A percentile compares a stretch with the other conserved stretches of the same genome.
These are phyloP conservation scores for Cystobasidium pallidum DNA, from an alignment of 1,284 basidiomycete species.

Conservation along the genomic window DNA sequence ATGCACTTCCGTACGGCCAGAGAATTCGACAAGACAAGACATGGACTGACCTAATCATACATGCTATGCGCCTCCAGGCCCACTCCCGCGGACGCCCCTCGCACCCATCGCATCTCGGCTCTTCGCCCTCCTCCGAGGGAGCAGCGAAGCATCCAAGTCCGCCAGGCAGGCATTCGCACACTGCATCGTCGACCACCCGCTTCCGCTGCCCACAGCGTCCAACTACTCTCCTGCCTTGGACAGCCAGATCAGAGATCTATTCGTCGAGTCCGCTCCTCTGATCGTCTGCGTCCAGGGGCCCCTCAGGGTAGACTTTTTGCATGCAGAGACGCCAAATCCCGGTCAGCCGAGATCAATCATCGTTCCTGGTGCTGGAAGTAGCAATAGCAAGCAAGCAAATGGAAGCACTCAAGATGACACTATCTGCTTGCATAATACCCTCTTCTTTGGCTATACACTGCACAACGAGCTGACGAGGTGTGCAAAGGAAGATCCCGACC, in stretches of 20 bases:
- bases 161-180: constrained; percentile 35
- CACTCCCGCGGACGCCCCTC: constrained; percentile 22
- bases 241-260: constrained; percentile 17
- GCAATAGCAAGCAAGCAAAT: constrained; percentile 3
- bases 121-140: constrained; percentile 22
- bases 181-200: constrained; percentile 36
- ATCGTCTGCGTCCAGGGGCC: constrained; percentile 38
- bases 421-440: constrained; percentile 8
- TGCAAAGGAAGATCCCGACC: constrained; percentile 33
- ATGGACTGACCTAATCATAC: too few species aligned
- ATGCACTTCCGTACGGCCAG: constrained; percentile 39
- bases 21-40: too few species aligned
- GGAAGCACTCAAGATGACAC: neutral
- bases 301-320: constrained; percentile 34
- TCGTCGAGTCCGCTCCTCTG: constrained; percentile 4
- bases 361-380: neutral
- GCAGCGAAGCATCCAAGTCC: neutral
- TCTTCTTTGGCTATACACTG: constrained; percentile 40
- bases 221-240: constrained; percentile 32
- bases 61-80: neutral
- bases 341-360: constrained; percentile 5
- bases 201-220: constrained; percentile 12
- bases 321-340: constrained; percentile 10
- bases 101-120: constrained; percentile 32
- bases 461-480: constrained; percentile 38